Conservation (phyloP, 2,329 filamentous ascomycete species). For the Epichloe aotearoae region DNA sequence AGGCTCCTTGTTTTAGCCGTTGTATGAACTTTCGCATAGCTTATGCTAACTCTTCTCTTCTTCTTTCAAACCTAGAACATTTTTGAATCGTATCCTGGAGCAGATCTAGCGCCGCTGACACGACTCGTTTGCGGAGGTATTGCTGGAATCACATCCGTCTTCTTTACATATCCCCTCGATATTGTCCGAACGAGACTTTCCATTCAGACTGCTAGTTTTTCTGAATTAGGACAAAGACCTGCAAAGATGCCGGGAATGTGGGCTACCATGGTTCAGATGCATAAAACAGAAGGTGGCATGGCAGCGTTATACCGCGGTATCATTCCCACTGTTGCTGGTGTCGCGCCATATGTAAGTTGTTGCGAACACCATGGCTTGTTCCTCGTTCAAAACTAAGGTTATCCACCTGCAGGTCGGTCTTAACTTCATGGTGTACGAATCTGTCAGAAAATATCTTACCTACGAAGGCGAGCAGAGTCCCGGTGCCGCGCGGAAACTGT, state of each 20-base stretch:
- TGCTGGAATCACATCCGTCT: constrained; percentile 90
- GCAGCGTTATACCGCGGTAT: constrained; percentile 87
- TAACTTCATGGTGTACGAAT: constrained; percentile 98
- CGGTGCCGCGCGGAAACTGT: constrained; percentile 63
- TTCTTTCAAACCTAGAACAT: constrained; percentile 36
- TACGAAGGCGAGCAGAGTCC: constrained; percentile 80
- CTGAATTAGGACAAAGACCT: constrained; percentile 51
- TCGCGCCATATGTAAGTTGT: constrained; percentile 70
- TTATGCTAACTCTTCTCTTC: background rate
- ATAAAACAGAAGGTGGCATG: constrained; percentile 78
- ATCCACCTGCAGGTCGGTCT: constrained; percentile 57
- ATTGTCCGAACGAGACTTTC: constrained; percentile 93
- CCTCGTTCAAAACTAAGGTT: constrained; percentile 8
- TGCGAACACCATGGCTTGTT: background rate
- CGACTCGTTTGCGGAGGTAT: constrained; percentile 81
- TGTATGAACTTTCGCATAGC: background rate
- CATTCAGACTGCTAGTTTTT: constrained; percentile 95
- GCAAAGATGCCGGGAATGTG: constrained; percentile 84
- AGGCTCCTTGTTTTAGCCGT: background rate
- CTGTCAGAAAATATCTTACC: constrained; percentile 70
- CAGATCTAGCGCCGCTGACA: constrained; percentile 57
- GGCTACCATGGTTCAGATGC: constrained; percentile 69
- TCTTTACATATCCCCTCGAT: constrained; percentile 89
- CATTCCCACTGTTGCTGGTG: constrained; percentile 82
- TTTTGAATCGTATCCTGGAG: constrained; percentile 63